phyloP scores from a whole-genome alignment of 177 flowering plant genomes.

The Tripterygium wilfordii region DNA sequence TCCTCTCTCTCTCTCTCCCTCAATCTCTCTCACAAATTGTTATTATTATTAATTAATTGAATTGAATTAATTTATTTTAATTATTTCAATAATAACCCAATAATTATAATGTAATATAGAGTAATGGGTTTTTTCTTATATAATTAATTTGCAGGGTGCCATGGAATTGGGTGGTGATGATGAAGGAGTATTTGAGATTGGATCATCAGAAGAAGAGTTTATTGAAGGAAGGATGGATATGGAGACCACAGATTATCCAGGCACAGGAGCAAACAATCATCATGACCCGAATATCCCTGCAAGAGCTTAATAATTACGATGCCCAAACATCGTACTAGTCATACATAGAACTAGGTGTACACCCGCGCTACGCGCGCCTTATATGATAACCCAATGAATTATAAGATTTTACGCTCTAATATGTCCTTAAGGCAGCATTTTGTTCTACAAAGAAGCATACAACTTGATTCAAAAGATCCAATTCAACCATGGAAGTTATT shows the following conservation, averaged over 20 bases:
- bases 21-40: not conserved
- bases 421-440: no score
- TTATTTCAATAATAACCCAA: no score
- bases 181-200: not conserved
- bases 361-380: no score
- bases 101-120: no score
- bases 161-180: constrained; percentile 3
- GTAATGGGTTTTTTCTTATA: no score
- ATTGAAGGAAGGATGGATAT: constrained; percentile 30
- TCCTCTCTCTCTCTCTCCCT: constrained; percentile 6
- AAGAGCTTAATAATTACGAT: constrained; percentile 5
- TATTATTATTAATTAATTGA: not conserved
- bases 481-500: no score
- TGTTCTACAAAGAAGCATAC: no score
- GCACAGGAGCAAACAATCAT: constrained; percentile 42
- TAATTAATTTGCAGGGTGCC: constrained; percentile 9
- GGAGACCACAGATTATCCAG: constrained; percentile 39
- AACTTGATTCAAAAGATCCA: no score
- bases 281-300: constrained; percentile 45
- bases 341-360: no score
- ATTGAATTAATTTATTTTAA: not conserved
- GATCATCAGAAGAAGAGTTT: constrained; percentile 7
- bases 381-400: no score
- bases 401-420: no score
- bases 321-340: no score